Conservation (phyloP, 225 moss, liverwort and hornwort genomes). For the Pleurozium schreberi region DNA sequence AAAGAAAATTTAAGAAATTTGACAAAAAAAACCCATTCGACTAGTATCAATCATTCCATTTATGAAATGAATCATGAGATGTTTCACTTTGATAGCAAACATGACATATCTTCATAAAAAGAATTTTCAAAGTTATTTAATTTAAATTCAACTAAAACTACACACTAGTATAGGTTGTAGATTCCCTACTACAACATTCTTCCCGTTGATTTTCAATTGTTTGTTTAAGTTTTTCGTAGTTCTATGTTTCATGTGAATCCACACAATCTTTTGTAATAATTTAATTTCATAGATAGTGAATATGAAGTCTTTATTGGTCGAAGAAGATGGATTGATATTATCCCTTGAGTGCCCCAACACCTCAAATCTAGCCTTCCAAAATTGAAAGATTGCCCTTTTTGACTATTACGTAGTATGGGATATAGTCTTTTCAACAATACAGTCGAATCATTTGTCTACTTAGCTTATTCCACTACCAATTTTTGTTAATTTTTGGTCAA, state of each 20-base stretch:
- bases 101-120: neutral
- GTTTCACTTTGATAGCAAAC: neutral
- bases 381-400: no score
- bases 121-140: accelerated
- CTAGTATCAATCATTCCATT: neutral
- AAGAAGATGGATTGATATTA: accelerated
- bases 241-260: accelerated
- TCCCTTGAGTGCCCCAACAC: no score
- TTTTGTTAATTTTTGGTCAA: no score
- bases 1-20: neutral
- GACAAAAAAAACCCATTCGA: neutral
- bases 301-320: neutral
- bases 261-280: neutral
- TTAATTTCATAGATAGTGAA: no score
- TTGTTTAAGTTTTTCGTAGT: neutral
- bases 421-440: no score
- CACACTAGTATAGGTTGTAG: neutral
- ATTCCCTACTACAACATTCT: neutral
- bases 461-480: no score
- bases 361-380: no score
- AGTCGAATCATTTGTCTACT: no score
- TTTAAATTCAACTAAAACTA: neutral
- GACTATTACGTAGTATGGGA: no score
- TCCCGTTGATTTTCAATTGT: neutral
- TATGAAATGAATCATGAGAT: neutral